Conservation (phyloP, 2,329 filamentous ascomycete genomes). For the Fusarium siculi region DNA sequence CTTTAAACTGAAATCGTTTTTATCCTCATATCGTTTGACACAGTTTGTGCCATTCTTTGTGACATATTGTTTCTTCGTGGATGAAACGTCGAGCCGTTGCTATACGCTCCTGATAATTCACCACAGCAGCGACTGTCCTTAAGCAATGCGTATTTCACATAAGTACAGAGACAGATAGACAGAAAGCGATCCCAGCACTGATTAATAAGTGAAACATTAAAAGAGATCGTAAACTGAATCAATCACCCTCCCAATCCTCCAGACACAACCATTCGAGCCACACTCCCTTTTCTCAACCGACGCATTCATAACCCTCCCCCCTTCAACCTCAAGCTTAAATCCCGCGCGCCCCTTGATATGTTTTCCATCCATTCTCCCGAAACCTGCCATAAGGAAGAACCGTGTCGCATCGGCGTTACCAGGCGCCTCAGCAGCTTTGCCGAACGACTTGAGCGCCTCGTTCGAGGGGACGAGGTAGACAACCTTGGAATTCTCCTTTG, state of each 20-base stretch:
- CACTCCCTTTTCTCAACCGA: background rate
- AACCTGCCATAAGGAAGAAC: background rate
- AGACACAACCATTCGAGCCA: conserved; percentile 1
- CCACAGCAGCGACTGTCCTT: background rate
- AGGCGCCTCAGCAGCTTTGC: background rate
- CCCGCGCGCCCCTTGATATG: background rate
- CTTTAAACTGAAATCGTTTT: background rate
- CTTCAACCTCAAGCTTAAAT: background rate
- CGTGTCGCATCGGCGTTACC: background rate
- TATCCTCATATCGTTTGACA: background rate
- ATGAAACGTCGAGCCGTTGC: background rate
- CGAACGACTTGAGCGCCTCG: background rate
- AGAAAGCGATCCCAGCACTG: background rate
- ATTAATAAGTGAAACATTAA: background rate
- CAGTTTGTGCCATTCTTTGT: background rate
- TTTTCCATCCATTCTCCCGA: background rate
- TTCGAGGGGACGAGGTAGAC: background rate
- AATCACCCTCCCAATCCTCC: background rate
- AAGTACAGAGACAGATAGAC: background rate
- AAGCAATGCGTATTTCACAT: background rate
- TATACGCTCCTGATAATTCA: background rate
- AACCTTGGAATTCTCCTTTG: background rate
- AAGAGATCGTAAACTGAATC: background rate
- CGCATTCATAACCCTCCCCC: background rate
- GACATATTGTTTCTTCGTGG: background rate